Conservation (phyloP, 495 filamentous ascomycete species). For the Diplogelasinospora grovesii region DNA sequence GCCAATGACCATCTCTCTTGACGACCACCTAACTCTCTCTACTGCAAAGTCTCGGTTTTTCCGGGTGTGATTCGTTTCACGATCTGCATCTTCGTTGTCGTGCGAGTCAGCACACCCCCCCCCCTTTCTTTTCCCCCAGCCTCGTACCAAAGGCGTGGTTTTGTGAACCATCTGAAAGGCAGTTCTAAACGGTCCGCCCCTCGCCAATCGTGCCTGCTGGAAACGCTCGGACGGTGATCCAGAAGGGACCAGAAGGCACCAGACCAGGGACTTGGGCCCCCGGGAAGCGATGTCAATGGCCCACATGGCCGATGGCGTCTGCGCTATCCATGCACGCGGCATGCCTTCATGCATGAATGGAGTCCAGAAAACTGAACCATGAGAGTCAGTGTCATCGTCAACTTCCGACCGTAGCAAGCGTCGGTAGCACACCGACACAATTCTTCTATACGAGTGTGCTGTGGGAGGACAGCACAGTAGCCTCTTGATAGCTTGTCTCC, state of each 20-base stretch:
- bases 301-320: constrained; percentile 6
- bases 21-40: no score
- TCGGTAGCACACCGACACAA: not conserved
- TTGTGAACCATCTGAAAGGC: not conserved
- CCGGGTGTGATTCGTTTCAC: no score
- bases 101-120: not conserved
- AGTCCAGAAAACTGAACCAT: constrained; percentile 3
- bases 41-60: no score
- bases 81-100: not conserved
- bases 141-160: no score
- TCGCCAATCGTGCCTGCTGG: not conserved
- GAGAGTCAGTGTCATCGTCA: not conserved
- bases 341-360: no score
- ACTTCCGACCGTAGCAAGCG: not conserved
- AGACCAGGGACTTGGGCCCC: constrained; percentile 8
- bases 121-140: not conserved
- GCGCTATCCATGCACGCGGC: constrained; percentile 2
- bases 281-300: not conserved
- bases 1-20: no score
- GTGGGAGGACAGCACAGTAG: no score
- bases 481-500: no score
- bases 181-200: not conserved
- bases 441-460: no score
- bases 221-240: not conserved
- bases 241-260: not conserved